phyloP scores from a whole-genome alignment of 192 early-diverging fungal genomes.

The Cladochytrium replicatum region DNA sequence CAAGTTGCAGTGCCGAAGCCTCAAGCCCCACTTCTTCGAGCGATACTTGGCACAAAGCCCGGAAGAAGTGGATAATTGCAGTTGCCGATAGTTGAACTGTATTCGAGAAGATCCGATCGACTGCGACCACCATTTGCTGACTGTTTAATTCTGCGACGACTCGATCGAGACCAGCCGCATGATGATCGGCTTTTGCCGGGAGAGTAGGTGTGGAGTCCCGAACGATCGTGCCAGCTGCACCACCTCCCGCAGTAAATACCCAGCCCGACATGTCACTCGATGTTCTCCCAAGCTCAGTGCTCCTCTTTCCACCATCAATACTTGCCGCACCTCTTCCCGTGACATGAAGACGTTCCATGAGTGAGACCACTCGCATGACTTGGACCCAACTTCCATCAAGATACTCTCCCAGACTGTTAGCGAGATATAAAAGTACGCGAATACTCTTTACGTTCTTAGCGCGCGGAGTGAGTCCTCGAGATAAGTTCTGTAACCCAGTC shows the following conservation, averaged over 20 bases:
- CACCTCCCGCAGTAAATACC: too few relatives aligned
- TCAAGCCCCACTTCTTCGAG: slow-evolving; percentile 75
- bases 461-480: too few relatives aligned
- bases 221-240: too few relatives aligned
- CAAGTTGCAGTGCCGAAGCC: slow-evolving; percentile 22
- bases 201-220: too few relatives aligned
- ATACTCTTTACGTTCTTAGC: slow-evolving; percentile 90
- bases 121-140: slow-evolving; percentile 64
- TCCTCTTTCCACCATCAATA: background rate
- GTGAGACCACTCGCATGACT: slow-evolving; percentile 71
- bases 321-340: slow-evolving; percentile 21
- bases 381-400: slow-evolving; percentile 66
- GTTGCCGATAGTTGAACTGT: slow-evolving; percentile 67
- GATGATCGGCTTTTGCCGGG: background rate
- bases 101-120: slow-evolving; percentile 77
- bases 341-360: slow-evolving; percentile 80
- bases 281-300: background rate
- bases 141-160: slow-evolving; percentile 36
- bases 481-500: slow-evolving; percentile 75
- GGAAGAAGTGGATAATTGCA: slow-evolving; percentile 83
- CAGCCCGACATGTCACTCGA: too few relatives aligned
- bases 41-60: slow-evolving; percentile 70
- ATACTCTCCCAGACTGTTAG: slow-evolving; percentile 40
- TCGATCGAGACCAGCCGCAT: slow-evolving; percentile 31
- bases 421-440: slow-evolving; percentile 70